Conservation (phyloP, 345 rosid species). For the Geranium rotundifolium region DNA sequence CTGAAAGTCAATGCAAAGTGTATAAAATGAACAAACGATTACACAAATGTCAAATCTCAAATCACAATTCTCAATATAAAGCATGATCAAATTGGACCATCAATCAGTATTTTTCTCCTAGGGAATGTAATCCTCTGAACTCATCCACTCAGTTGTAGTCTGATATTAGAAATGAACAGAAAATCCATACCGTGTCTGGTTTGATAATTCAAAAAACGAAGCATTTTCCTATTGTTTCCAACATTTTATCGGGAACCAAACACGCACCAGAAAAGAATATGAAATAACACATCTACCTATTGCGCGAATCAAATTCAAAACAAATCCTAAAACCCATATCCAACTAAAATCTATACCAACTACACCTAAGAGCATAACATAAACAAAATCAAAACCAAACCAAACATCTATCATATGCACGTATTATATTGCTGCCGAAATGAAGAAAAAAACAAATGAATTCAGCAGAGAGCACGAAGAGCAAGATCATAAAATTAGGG, state of each 20-base stretch:
- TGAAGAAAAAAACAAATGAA: no score
- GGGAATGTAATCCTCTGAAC: neutral
- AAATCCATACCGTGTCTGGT: neutral
- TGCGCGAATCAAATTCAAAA: neutral
- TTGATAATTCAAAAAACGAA: neutral
- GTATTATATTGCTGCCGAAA: no score
- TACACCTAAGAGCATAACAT: neutral
- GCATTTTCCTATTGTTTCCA: neutral
- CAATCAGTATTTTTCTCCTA: neutral
- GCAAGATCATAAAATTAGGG: neutral
- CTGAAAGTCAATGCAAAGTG: no score
- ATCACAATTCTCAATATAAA: no score
- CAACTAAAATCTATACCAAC: neutral
- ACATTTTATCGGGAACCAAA: neutral
- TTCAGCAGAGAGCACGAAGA: no score
- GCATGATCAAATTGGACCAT: no score
- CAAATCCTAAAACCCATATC: neutral
- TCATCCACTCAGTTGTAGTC: neutral
- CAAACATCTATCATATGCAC: no score
- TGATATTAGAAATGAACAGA: neutral
- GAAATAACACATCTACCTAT: neutral
- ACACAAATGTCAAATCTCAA: neutral
- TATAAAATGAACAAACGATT: no score
- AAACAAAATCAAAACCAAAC: neutral
- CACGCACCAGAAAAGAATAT: neutral